phyloP scores from a whole-genome alignment of 768 basidiomycete species.

The Boletales sp. region DNA sequence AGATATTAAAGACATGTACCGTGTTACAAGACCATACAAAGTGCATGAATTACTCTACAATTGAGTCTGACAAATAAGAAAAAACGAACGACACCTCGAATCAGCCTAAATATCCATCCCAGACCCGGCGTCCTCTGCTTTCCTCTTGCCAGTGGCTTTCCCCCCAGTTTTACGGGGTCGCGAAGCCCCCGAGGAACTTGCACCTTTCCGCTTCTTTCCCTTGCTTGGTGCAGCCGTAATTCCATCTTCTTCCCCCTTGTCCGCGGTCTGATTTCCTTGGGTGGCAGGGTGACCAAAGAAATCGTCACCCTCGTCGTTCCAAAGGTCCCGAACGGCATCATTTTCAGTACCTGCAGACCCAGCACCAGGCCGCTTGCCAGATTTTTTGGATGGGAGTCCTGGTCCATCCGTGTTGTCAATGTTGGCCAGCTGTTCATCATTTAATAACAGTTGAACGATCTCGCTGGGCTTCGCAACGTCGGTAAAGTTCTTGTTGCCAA shows the following conservation, averaged over 20 bases:
- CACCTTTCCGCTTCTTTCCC: slow-evolving; percentile 35
- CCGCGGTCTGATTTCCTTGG: slow-evolving; percentile 15
- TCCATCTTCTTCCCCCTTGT: slow-evolving; percentile 31
- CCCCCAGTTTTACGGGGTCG: slow-evolving; percentile 32
- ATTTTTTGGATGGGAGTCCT: slow-evolving; percentile 33
- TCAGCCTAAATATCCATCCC: slow-evolving; percentile 26
- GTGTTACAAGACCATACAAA: slow-evolving; percentile 27
- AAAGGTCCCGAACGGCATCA: slow-evolving; percentile 55
- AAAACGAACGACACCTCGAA: slow-evolving; percentile 7
- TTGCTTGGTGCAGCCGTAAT: slow-evolving; percentile 20
- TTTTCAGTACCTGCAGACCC: slow-evolving; percentile 33
- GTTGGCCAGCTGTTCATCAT: slow-evolving; percentile 87
- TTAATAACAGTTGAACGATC: slow-evolving; percentile 90
- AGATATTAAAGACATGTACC: slow-evolving; percentile 29
- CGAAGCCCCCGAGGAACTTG: slow-evolving; percentile 12
- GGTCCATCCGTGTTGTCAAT: slow-evolving; percentile 48
- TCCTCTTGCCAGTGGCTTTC: slow-evolving; percentile 30
- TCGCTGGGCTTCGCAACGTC: slow-evolving; percentile 94
- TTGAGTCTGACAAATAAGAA: slow-evolving; percentile 11
- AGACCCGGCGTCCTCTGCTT: slow-evolving; percentile 26
- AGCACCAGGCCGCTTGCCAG: slow-evolving; percentile 34
- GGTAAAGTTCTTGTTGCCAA: slow-evolving; percentile 93
- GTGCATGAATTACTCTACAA: slow-evolving; percentile 31
- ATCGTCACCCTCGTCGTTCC: slow-evolving; percentile 86
- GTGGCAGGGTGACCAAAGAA: slow-evolving; percentile 66